Base-by-base conservation (phyloP, 495 filamentous ascomycete species). In the Massariosphaeria phaeospora region DNA sequence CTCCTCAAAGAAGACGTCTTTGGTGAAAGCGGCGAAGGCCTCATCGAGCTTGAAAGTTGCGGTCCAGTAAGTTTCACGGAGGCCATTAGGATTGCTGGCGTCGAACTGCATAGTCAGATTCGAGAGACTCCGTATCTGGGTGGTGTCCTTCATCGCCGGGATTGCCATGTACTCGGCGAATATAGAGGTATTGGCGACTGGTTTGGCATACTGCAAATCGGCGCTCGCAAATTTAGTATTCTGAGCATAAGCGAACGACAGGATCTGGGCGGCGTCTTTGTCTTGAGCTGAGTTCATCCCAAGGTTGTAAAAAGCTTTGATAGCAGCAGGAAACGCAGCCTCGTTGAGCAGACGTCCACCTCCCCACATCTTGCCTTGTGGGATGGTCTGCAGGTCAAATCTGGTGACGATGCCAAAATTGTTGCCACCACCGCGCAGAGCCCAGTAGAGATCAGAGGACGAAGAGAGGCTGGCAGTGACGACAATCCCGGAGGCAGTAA, bases 361-460 rank as follows among this genome's bases (percentile, higher is more conserved):
- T 1, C 66, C 47, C 56, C 62, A 62, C 48, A 65, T 52, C 13
- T 26, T 2, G 23, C 52, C 53, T 25, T 53, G 47, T 1, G 44
- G n/a, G 43, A 50, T 33, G 11, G 52, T 50, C 3, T 46, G 2
- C 3, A 65, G 27, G 15, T 59, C 64, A 48, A 67, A 69, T 10
- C 47, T 50, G 9, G 67, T 69, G 1, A 70, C 66, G 50, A 70
- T 65, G 46, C 74, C 75, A 48, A 76, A 78, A 65, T 74, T 77
- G 63, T 73, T 77, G 13, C 71, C 71, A 20, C 75, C 74, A 25
- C 71, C 71, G 21, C 67, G 62, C 15, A 81, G 69, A 24, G 76
- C 78, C 67, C 69, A 75, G 59, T 71, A 79, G 3, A 81, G 66
- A 39, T 79, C 76, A 17, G 76, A 29, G 40, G 70, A 51, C 1